A percentile compares a stretch with the other conserved stretches of the same genome.
phyloP scores from a whole-genome alignment of 1,284 basidiomycete genomes.

The Ustilago nuda region DNA sequence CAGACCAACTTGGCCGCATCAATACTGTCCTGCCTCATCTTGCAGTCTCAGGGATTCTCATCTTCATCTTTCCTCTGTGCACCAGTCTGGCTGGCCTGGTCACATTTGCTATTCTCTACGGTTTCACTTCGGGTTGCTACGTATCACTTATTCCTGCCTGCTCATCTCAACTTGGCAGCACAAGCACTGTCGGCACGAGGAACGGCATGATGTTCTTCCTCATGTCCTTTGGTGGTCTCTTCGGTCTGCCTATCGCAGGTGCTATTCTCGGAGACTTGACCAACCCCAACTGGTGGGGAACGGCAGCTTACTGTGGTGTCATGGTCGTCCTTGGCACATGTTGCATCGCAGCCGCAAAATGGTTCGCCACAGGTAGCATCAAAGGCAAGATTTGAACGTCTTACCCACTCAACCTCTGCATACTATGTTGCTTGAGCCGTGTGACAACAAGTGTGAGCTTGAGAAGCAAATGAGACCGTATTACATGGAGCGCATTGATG shows the following conservation, averaged over 20 bases:
- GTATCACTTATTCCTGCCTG: conserved; percentile 55
- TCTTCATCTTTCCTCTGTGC: conserved; percentile 53
- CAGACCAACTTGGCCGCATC: conserved; percentile 67
- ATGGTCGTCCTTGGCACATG: conserved; percentile 27
- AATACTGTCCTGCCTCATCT: conserved; percentile 68
- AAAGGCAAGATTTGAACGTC: conserved; percentile 35
- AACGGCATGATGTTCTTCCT: conserved; percentile 52
- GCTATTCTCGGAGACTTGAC: conserved; percentile 37
- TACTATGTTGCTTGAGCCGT: neutral
- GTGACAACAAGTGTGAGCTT: neutral
- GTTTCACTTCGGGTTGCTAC: conserved; percentile 54
- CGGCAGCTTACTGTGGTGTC: conserved; percentile 16
- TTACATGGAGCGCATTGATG: neutral
- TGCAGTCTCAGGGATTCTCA: conserved; percentile 55
- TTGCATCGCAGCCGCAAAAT: conserved; percentile 25
- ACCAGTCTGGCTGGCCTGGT: conserved; percentile 34
- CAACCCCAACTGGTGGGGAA: conserved; percentile 39
- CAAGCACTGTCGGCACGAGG: conserved; percentile 38
- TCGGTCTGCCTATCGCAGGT: conserved; percentile 48
- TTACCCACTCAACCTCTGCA: neutral
- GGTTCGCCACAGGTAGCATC: conserved; percentile 30
- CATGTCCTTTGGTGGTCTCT: conserved; percentile 42
- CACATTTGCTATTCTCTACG: conserved; percentile 52
- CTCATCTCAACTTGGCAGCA: conserved; percentile 40
- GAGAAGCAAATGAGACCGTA: neutral